Conservation (phyloP, 1,139 yeast genomes). For the Pneumocystis jirovecii region DNA sequence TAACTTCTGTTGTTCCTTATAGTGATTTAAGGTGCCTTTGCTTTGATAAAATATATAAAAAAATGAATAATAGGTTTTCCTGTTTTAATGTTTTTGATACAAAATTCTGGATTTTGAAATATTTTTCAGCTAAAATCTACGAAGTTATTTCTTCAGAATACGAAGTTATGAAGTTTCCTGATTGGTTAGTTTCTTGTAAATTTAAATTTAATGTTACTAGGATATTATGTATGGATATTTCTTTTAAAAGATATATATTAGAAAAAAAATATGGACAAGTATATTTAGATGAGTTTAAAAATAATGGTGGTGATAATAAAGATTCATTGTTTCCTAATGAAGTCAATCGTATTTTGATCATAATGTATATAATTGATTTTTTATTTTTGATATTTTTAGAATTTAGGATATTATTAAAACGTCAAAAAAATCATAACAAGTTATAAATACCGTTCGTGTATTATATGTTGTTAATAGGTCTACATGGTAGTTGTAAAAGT, state of each 20-base stretch:
- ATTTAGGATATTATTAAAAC: neutral
- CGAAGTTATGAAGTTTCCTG: constrained; percentile 2
- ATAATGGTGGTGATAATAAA: constrained; percentile 2
- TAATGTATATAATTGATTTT: neutral
- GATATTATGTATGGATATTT: neutral
- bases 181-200: constrained; percentile 7
- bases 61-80: neutral
- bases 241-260: neutral
- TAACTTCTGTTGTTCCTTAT: neutral
- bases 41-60: neutral
- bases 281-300: neutral
- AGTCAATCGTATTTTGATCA: constrained; percentile 1
- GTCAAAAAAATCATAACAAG: neutral
- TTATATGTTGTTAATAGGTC: constrained; percentile 50
- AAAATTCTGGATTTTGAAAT: neutral
- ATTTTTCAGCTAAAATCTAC: neutral
- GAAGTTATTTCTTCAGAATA: constrained; percentile 5
- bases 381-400: neutral
- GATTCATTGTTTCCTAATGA: neutral
- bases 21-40: neutral
- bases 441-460: constrained; percentile 10
- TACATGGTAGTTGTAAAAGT: constrained; percentile 66
- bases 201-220: neutral
- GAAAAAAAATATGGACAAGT: neutral
- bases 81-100: neutral